Evolutionary conservation across 805 yeast species (phyloP).

Genomic region (Yarrowia hollandica): DNA sequence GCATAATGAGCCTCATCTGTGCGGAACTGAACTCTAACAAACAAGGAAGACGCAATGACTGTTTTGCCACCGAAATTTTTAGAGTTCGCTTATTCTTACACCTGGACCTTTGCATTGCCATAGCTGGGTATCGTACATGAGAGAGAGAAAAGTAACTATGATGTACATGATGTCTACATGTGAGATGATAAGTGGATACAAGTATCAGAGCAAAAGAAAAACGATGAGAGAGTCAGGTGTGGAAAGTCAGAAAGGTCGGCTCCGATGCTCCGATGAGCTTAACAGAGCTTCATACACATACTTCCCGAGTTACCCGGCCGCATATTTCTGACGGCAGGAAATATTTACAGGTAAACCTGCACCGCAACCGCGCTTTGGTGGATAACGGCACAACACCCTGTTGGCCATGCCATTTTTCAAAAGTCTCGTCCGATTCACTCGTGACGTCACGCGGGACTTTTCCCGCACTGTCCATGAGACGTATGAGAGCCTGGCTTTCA

Average conservation of each 20-base stretch:
- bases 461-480: conserved; percentile 17
- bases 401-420: conserved; percentile 24
- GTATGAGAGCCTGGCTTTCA: conserved; percentile 6
- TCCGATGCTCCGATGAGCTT: conserved; percentile 4
- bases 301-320: conserved; percentile 13
- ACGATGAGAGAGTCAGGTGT: too few species aligned
- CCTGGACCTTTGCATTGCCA: not conserved
- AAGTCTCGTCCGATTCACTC: conserved; percentile 4
- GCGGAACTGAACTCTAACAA: not conserved
- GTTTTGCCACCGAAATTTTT: conserved; percentile 5
- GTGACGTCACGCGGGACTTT: conserved; percentile 12
- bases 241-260: not conserved
- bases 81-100: not conserved
- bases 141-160: not conserved
- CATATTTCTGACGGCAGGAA: not conserved
- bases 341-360: not conserved
- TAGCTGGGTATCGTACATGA: not conserved
- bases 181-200: not conserved
- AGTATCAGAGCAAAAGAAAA: not conserved
- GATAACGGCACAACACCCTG: not conserved
- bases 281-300: not conserved
- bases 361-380: not conserved
- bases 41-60: not conserved
- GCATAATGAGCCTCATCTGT: too few species aligned
- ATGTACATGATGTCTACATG: not conserved